A percentile compares a stretch with the other conserved stretches of the same genome.
These are phyloP conservation scores for Casuarina cunninghamiana DNA, from an alignment of 306 rosid species.

Conservation along the genomic window DNA sequence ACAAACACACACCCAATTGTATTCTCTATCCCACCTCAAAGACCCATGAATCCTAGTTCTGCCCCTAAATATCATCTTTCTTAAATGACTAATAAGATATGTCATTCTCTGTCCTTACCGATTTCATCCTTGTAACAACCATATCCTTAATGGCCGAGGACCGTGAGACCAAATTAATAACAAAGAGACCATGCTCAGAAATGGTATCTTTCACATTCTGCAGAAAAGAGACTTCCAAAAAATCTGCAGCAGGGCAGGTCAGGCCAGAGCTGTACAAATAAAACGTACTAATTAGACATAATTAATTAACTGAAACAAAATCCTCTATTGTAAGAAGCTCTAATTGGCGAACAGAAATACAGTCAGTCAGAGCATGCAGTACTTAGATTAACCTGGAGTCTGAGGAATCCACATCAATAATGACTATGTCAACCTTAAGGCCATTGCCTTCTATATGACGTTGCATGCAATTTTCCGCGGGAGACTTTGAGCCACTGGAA, in stretches of 20 bases:
- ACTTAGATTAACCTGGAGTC: conserved; percentile 70
- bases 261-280: conserved; percentile 64
- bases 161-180: conserved; percentile 83
- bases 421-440: conserved; percentile 65
- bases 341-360: conserved; percentile 14
- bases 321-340: neutral
- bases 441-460: conserved; percentile 36
- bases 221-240: conserved; percentile 74
- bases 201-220: conserved; percentile 60
- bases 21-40: neutral
- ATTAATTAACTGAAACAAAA: conserved; percentile 21
- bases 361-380: conserved; percentile 13
- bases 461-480: conserved; percentile 30
- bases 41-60: conserved; percentile 1
- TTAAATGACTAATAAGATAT: conserved; percentile 18
- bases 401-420: conserved; percentile 88
- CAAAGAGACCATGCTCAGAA: conserved; percentile 72
- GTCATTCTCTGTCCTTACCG: conserved; percentile 47
- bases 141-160: conserved; percentile 66
- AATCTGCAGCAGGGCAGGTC: conserved; percentile 87
- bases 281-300: conserved; percentile 12
- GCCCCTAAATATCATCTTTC: neutral
- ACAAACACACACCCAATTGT: too few species aligned
- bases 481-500: conserved; percentile 12
- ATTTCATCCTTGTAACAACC: conserved; percentile 70